These are phyloP conservation scores for Aspergillus sparsus DNA, from an alignment of 495 filamentous ascomycete genomes.

Conservation along the genomic window DNA sequence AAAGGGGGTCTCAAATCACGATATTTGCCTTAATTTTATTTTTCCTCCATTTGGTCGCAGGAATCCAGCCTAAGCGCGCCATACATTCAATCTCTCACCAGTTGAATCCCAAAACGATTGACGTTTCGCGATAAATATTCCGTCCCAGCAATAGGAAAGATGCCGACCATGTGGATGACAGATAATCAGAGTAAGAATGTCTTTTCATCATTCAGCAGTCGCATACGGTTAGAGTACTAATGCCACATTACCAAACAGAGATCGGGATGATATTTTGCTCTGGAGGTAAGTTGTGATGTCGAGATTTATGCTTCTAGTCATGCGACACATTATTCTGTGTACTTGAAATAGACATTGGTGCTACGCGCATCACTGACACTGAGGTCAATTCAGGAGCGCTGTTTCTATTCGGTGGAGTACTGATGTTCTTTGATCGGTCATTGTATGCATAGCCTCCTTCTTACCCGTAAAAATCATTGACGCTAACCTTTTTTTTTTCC, in stretches of 20 bases:
- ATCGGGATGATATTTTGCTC: constrained; percentile 95
- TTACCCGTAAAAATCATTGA: neutral
- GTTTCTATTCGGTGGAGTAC: constrained; percentile 88
- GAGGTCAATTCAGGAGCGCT: constrained; percentile 65
- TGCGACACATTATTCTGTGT: neutral
- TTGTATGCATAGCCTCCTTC: constrained; percentile 56
- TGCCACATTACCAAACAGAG: constrained; percentile 55
- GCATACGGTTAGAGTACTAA: constrained; percentile 15
- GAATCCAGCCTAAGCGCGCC: too few species aligned
- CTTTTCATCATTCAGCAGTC: neutral
- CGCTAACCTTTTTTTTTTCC: constrained; percentile 13
- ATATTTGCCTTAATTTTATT: neutral
- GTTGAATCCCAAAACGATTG: too few species aligned
- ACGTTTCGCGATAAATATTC: neutral
- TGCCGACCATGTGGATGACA: constrained; percentile 90
- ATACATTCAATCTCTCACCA: too few species aligned
- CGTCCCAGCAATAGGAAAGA: constrained; percentile 22
- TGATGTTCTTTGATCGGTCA: constrained; percentile 96
- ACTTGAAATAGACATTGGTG: neutral
- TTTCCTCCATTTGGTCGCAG: neutral
- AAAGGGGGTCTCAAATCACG: neutral
- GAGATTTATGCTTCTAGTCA: neutral
- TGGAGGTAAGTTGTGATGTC: constrained; percentile 68
- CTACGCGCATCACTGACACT: neutral
- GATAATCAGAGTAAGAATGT: constrained; percentile 83